Evolutionary conservation across 495 filamentous ascomycete genomes (phyloP), one percentile per base, ranked within the genome.

Genomic region (Aspergillus avenaceus): DNA sequence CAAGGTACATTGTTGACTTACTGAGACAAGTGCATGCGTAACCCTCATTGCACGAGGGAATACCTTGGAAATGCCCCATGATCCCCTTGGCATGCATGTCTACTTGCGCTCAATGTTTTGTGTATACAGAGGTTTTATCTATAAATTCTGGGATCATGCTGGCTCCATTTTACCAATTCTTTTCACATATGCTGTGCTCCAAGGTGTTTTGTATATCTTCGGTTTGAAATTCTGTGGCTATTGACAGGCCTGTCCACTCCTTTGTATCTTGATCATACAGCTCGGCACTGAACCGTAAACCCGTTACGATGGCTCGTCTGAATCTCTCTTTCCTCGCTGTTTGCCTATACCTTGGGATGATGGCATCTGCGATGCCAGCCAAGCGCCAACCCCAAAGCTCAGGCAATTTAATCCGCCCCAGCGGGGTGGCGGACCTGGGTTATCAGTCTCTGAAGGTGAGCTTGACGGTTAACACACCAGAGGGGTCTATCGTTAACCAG

Each of bases 221-320:
- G 7, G 22, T 5, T 45, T 40, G 5, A 23, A 45, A 27, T 18
- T 52, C 36, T 24, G 29, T 45, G 49, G 40, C 41, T 50, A 44
- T 44, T 29, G 37, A 44, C 22, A 44, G 22, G 48, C 48, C 49
- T 52, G 36, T 53, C 43, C 44, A 41, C 44, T 52, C 42, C 16
- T 52, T 48, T 47, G 9, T 31, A 21, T 32, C 22, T 16, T 25
- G 8, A 18, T 29, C n/a, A 7, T 54, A 47, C n/a, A 48, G 56
- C 34, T 25, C 29, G 12, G 24, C 34, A 19, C 41, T 37, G 54
- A 8, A 45, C 19, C 34, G 19, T 19, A 50, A 54, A 23, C 41
- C 51, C 28, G 37, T 26, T 58, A 66, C 24, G 57, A 75, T 74
- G 71, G 60, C 66, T 26, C 71, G 66, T 28, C 53, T 69, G 59